phyloP scores from a whole-genome alignment of 805 yeast genomes.

The Sporopachydermia quercuum region DNA sequence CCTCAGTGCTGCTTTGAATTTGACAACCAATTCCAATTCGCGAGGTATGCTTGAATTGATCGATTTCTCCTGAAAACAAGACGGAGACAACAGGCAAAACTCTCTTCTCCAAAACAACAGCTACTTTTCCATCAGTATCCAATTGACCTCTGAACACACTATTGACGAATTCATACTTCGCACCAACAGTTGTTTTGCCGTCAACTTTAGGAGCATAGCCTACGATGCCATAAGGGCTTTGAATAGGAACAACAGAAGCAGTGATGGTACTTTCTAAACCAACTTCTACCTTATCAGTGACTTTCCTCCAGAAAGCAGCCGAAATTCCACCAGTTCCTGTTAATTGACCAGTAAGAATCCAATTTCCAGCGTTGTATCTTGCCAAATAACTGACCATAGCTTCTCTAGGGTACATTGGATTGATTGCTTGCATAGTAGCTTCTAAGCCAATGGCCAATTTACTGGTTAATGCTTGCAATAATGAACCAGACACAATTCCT shows the following conservation, averaged over 20 bases:
- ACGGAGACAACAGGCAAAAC: conserved; percentile 83
- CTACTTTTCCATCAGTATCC: conserved; percentile 82
- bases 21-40: conserved; percentile 89
- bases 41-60: conserved; percentile 66
- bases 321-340: conserved; percentile 85
- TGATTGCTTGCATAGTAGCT: conserved; percentile 43
- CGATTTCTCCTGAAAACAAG: conserved; percentile 83
- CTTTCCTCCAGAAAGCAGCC: conserved; percentile 89
- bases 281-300: conserved; percentile 86
- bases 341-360: conserved; percentile 89
- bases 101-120: conserved; percentile 84
- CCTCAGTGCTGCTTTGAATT: conserved; percentile 91
- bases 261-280: conserved; percentile 74
- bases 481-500: conserved; percentile 86
- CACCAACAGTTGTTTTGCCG: conserved; percentile 88
- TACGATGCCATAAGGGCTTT: conserved; percentile 62
- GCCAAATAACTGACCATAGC: conserved; percentile 82
- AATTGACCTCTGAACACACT: conserved; percentile 90
- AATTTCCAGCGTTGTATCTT: conserved; percentile 75
- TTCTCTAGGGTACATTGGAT: conserved; percentile 72
- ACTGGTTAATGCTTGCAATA: conserved; percentile 79
- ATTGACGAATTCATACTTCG: conserved; percentile 95
- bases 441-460: conserved; percentile 82
- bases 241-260: conserved; percentile 60
- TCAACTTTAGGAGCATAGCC: conserved; percentile 78